Evolutionary conservation across 495 filamentous ascomycete species (phyloP).

Genomic region (Aspergillus sclerotiicarbonarius): DNA sequence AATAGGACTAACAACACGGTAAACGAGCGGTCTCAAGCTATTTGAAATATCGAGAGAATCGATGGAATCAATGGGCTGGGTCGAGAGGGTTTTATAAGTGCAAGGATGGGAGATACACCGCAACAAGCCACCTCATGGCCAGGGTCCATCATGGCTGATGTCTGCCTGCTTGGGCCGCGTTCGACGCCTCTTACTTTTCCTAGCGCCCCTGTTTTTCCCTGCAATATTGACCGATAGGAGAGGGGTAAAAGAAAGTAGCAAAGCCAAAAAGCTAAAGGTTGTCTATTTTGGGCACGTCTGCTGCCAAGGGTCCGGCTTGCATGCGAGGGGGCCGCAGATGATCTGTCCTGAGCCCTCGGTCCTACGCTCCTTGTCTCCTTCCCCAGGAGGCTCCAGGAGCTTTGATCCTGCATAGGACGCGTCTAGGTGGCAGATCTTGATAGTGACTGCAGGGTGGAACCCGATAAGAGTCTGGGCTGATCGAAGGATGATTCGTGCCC

Average conservation of each 20-base stretch:
- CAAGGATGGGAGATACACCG: slow-evolving; percentile 7
- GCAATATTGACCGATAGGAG: slow-evolving; percentile 17
- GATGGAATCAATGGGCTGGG: not conserved
- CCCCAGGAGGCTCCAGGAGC: not conserved
- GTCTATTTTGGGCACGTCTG: slow-evolving; percentile 9
- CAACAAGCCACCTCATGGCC: slow-evolving; percentile 5
- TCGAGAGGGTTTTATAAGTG: not conserved
- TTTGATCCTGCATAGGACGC: not conserved
- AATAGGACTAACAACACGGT: not conserved
- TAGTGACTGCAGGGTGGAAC: not conserved
- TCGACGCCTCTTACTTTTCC: slow-evolving; percentile 12
- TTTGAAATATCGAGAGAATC: not conserved
- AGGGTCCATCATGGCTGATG: not conserved
- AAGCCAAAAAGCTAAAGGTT: not conserved
- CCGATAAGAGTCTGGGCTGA: not conserved
- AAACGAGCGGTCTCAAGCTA: not conserved
- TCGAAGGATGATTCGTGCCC: not conserved
- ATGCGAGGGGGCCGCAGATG: slow-evolving; percentile 26
- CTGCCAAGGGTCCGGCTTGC: slow-evolving; percentile 12
- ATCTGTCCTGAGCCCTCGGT: slow-evolving; percentile 14
- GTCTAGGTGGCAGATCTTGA: not conserved
- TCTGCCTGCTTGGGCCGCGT: slow-evolving; percentile 6
- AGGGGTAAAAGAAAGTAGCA: not conserved
- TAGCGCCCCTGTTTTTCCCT: not conserved
- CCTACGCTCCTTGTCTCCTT: not conserved